phyloP scores from a whole-genome alignment of 768 basidiomycete species.

The Xerocomus potaroensis region DNA sequence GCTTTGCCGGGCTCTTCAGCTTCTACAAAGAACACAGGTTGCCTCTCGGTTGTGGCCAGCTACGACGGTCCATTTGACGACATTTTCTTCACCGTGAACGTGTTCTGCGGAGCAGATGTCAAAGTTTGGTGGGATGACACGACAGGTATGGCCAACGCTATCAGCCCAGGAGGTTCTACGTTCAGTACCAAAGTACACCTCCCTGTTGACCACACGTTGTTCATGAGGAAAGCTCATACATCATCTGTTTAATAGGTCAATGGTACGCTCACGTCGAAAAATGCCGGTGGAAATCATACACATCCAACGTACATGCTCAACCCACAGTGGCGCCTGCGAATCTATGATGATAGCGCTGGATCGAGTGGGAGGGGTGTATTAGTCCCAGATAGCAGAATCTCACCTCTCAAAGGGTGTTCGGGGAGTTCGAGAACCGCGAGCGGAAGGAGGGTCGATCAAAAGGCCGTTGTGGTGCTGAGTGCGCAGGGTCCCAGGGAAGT shows the following conservation, averaged over 20 bases:
- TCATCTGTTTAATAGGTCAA: conserved; percentile 41
- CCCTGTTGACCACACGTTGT: neutral
- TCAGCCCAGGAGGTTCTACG: neutral
- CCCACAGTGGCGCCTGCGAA: conserved; percentile 75
- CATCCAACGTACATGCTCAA: conserved; percentile 84
- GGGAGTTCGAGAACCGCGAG: conserved; percentile 9
- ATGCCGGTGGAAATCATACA: conserved; percentile 80
- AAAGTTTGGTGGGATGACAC: conserved; percentile 46
- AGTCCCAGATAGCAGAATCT: neutral
- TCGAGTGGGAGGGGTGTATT: conserved; percentile 3
- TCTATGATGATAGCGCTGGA: conserved; percentile 38
- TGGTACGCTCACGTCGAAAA: conserved; percentile 61
- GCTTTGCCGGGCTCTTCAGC: neutral
- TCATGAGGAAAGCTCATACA: conserved; percentile 1
- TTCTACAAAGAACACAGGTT: conserved; percentile 31
- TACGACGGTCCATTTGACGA: conserved; percentile 64
- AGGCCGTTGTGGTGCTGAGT: conserved; percentile 40
- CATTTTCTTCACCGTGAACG: conserved; percentile 65
- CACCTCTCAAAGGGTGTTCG: neutral
- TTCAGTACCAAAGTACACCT: conserved; percentile 15
- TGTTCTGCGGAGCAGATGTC: conserved; percentile 37
- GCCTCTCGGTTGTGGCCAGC: conserved; percentile 54
- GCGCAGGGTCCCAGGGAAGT: conserved; percentile 58
- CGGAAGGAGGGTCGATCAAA: conserved; percentile 18
- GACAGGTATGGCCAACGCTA: conserved; percentile 8